Conservation (phyloP, 2,329 filamentous ascomycete genomes). For the Aureobasidium sp. region DNA sequence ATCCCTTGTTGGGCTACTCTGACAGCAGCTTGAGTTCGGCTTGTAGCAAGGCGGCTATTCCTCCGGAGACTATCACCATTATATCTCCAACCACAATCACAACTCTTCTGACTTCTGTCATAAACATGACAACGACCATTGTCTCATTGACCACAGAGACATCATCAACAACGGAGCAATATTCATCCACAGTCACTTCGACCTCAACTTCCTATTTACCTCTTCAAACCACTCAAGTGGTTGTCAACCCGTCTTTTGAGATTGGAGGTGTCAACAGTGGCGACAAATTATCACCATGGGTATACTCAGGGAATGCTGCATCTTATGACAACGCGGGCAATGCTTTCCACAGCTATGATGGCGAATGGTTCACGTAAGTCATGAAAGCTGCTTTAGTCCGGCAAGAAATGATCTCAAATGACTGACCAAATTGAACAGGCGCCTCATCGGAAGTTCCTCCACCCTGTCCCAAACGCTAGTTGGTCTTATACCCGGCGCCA, state of each 20-base stretch:
- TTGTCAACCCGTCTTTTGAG: not conserved
- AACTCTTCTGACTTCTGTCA: not conserved
- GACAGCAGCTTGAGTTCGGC: not conserved
- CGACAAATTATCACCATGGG: not conserved
- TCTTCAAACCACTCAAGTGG: not conserved
- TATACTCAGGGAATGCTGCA: not conserved
- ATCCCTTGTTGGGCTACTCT: not conserved
- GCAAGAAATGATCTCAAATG: too few relatives aligned
- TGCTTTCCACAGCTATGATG: not conserved
- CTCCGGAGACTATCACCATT: not conserved
- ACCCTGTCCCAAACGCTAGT: not conserved
- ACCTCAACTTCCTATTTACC: not conserved
- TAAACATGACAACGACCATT: not conserved
- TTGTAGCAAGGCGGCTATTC: not conserved
- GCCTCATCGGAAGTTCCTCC: not conserved
- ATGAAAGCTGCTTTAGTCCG: not conserved
- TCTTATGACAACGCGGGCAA: not conserved
- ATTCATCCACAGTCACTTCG: not conserved
- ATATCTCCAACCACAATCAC: not conserved
- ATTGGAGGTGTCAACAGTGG: not conserved
- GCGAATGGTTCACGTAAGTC: not conserved
- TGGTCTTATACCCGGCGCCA: not conserved
- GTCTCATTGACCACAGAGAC: not conserved
- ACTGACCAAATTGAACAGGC: not conserved
- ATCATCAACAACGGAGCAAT: not conserved